These are phyloP conservation scores for Globisporangium yorkense DNA, from an alignment of 352 stramenopile genomes.

Conservation along the genomic window DNA sequence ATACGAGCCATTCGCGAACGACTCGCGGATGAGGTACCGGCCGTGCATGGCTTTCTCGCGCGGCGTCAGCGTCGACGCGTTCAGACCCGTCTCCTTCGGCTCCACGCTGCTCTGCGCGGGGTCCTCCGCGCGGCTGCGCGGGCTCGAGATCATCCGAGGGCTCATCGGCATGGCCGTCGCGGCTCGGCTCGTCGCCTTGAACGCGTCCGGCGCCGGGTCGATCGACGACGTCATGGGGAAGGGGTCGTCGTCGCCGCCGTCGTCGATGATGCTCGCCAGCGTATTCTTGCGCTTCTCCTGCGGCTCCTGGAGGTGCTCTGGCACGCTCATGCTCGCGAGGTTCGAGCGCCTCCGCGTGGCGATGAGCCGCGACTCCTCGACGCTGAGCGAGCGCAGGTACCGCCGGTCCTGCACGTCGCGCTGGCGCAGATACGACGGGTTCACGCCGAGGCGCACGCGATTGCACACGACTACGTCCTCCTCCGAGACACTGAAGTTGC, in stretches of 20 bases:
- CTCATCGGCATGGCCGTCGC: constrained; percentile 7
- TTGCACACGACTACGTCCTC: constrained; percentile 70
- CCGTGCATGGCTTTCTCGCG: constrained; percentile 64
- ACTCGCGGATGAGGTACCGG: constrained; percentile 68
- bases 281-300: constrained; percentile 18
- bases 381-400: constrained; percentile 46
- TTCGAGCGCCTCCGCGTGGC: constrained; percentile 29
- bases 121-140: constrained; percentile 5
- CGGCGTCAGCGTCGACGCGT: constrained; percentile 37
- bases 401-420: constrained; percentile 29
- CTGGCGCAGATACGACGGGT: constrained; percentile 36
- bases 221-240: constrained; percentile 8
- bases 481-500: constrained; percentile 59
- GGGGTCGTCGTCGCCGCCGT: constrained; percentile 4
- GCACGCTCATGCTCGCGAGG: constrained; percentile 3
- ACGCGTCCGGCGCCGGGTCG: constrained; percentile 6
- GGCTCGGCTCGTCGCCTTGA: constrained; percentile 1
- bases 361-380: constrained; percentile 36
- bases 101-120: constrained; percentile 9
- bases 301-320: constrained; percentile 5
- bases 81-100: constrained; percentile 13
- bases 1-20: constrained; percentile 65
- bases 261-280: constrained; percentile 1
- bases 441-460: constrained; percentile 50
- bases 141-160: constrained; percentile 11